phyloP scores from a whole-genome alignment of 306 rosid genomes.

The Luffa aegyptiaca region DNA sequence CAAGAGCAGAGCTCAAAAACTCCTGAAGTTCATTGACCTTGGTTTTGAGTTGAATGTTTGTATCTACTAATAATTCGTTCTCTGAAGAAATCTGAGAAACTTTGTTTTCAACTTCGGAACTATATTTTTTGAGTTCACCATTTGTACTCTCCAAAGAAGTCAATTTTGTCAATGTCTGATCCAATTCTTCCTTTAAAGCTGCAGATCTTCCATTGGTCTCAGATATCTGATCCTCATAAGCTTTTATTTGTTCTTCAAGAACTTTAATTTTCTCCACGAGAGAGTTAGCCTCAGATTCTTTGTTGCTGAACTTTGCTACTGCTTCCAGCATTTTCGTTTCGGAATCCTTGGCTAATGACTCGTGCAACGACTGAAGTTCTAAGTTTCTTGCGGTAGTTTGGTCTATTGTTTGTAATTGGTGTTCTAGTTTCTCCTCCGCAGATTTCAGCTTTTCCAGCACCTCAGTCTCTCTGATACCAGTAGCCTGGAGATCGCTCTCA shows the following conservation, averaged over 20 bases:
- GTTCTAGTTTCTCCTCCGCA: slow-evolving; percentile 53
- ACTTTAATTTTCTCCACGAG: slow-evolving; percentile 47
- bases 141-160: slow-evolving; percentile 43
- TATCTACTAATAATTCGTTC: slow-evolving; percentile 63
- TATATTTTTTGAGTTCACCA: slow-evolving; percentile 50
- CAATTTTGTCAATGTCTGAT: slow-evolving; percentile 39
- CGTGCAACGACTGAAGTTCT: slow-evolving; percentile 60
- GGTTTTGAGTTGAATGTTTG: slow-evolving; percentile 61
- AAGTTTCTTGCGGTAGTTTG: slow-evolving; percentile 39
- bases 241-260: slow-evolving; percentile 45
- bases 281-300: slow-evolving; percentile 70
- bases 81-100: slow-evolving; percentile 55
- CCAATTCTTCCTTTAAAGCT: slow-evolving; percentile 42
- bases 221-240: slow-evolving; percentile 33
- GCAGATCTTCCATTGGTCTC: slow-evolving; percentile 34
- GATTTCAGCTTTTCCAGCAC: slow-evolving; percentile 42
- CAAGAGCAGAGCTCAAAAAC: slow-evolving; percentile 35
- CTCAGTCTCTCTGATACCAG: slow-evolving; percentile 53
- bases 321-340: slow-evolving; percentile 67
- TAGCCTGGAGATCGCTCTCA: slow-evolving; percentile 49
- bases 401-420: slow-evolving; percentile 42
- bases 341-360: slow-evolving; percentile 55
- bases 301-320: slow-evolving; percentile 28
- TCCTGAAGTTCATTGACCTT: slow-evolving; percentile 79
- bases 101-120: slow-evolving; percentile 47